Conservation (phyloP, 2,329 filamentous ascomycete genomes). For the Tolypocladium pustulatum region DNA sequence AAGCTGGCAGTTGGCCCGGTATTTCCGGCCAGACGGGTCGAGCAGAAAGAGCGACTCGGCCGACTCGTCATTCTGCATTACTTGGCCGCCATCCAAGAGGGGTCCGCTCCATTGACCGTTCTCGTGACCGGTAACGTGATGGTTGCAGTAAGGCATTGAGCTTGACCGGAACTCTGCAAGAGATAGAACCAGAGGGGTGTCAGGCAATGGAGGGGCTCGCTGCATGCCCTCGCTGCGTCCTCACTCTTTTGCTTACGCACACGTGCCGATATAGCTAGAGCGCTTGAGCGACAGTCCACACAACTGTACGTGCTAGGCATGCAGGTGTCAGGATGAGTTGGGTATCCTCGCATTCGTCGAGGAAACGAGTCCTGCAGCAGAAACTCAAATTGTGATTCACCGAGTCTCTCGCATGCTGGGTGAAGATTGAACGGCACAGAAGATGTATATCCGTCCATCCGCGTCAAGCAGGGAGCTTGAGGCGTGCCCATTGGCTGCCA, state of each 20-base stretch:
- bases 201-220: not conserved
- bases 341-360: slow-evolving; percentile 1
- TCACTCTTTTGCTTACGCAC: not conserved
- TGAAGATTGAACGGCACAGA: not conserved
- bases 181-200: slow-evolving; percentile 9
- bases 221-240: not conserved
- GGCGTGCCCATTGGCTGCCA: not conserved
- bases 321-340: slow-evolving; percentile 1
- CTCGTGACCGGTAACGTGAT: not conserved
- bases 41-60: not conserved
- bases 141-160: slow-evolving; percentile 6
- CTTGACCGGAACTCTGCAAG: slow-evolving; percentile 4
- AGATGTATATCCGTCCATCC: not conserved
- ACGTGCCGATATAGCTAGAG: not conserved
- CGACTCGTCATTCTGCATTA: not conserved
- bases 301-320: not conserved
- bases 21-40: not conserved
- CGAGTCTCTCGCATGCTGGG: not conserved
- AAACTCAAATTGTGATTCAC: not conserved
- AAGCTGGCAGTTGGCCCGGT: not conserved
- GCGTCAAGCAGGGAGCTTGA: not conserved
- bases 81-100: not conserved
- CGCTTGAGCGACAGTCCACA: not conserved
- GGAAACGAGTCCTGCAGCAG: not conserved
- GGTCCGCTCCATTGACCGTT: not conserved